Conservation (phyloP, 1,284 basidiomycete genomes). For the Megacollybia platyphylla region DNA sequence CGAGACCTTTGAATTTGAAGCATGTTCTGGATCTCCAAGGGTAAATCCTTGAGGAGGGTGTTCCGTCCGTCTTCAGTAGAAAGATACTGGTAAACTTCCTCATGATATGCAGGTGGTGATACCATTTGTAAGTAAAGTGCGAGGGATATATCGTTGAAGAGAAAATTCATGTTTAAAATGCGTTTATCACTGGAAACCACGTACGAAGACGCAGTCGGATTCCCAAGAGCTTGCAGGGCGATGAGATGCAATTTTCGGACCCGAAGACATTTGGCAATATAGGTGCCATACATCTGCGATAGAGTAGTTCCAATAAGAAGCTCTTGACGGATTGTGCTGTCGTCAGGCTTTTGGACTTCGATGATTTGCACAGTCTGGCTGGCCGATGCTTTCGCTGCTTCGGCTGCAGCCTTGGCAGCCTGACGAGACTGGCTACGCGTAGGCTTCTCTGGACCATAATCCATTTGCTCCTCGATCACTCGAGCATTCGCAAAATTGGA, state of each 20-base stretch:
- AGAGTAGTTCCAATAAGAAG: constrained; percentile 54
- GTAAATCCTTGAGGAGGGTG: constrained; percentile 36
- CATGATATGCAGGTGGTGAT: constrained; percentile 34
- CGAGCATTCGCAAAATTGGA: constrained; percentile 16
- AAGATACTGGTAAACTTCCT: constrained; percentile 38
- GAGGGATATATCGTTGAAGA: constrained; percentile 47
- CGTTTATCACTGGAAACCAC: constrained; percentile 39
- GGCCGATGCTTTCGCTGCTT: constrained; percentile 19
- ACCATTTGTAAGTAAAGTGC: constrained; percentile 48
- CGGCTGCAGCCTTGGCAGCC: constrained; percentile 5
- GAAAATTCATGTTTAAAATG: constrained; percentile 44
- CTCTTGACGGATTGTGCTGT: constrained; percentile 40
- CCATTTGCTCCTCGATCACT: constrained; percentile 37
- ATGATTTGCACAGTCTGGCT: constrained; percentile 29
- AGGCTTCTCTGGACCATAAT: constrained; percentile 36
- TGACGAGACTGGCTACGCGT: constrained; percentile 26
- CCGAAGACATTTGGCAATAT: constrained; percentile 49
- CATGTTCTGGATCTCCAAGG: constrained; percentile 28
- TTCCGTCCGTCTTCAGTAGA: constrained; percentile 28
- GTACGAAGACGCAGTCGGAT: constrained; percentile 18
- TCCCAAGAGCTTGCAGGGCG: constrained; percentile 34
- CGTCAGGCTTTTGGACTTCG: constrained; percentile 32
- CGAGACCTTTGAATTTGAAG: constrained; percentile 46
- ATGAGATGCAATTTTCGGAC: constrained; percentile 52
- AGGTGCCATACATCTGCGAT: constrained; percentile 57